Base-by-base conservation (phyloP, 139 green algal species). In the Volvox reticuliferus region DNA sequence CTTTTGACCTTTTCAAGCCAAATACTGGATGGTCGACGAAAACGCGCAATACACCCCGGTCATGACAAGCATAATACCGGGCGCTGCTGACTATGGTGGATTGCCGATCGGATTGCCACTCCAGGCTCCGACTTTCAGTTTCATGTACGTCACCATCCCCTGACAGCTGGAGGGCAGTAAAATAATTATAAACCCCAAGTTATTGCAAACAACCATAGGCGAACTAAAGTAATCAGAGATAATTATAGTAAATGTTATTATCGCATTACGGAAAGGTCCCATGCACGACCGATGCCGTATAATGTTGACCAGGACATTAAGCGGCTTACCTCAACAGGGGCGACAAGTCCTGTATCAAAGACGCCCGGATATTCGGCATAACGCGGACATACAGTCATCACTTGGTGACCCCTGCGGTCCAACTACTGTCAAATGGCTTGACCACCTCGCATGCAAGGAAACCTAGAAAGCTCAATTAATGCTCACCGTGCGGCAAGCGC, bases 21-120 rank as follows among this genome's bases (percentile, higher is more conserved):
- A 94, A 97, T 0, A 97, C 37, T 0, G 95, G 95, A 86, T 99
- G 97, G 88, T 97, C 94, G 2, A 99, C 96, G 94, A 99, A 98
- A 21, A 98, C 95, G 19, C 94, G 93, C 37, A 96, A 79, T 36
- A 98, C 97, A 30, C 96, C 96, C 13, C 91, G 86, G 20, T 91
- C 71, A 19, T 80, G 73, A 62, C 82, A 93, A 9, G 76, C 37
- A 87, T 93, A 96, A 28, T 96, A 92, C 17, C 92, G 61, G 0
- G 88, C 94, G 77, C 92, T 83, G 75, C 44, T 92, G 62, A 88
- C 86, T 24, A 19, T 26, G 3, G 69, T 55, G 24, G 32, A 35
- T 44, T 5, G 44, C 44, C 9, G 44, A 55, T 55, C 5, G 44
- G 44, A 55, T 55, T 55, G 44, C 44, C 44, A 55, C 44, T 5